These are phyloP conservation scores for Oryza officinalis DNA, from an alignment of 176 grass and related monocot genomes.

Conservation along the genomic window DNA sequence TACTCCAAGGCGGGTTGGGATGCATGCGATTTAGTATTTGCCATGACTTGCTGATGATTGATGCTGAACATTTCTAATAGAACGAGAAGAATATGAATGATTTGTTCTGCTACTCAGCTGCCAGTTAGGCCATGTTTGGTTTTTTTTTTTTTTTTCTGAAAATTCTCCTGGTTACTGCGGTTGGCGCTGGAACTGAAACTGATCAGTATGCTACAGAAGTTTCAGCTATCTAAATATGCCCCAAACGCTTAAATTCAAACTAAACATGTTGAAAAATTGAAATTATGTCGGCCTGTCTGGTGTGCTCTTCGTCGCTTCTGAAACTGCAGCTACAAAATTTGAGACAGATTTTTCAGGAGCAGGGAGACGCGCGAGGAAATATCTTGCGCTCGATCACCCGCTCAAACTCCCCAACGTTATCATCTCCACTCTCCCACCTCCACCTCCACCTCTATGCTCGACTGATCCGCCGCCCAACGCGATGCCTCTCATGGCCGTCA, in stretches of 20 bases:
- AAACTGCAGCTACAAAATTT: not conserved
- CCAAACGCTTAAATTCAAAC: not conserved
- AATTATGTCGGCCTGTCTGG: not conserved
- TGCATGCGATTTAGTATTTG: not conserved
- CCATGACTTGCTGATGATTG: not conserved
- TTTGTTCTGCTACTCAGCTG: not conserved
- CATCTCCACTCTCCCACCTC: constrained; percentile 1
- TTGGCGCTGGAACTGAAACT: not conserved
- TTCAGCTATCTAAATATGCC: not conserved
- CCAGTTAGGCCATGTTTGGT: not conserved
- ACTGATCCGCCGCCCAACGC: not conserved
- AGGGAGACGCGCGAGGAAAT: not conserved
- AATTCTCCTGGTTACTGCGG: not conserved
- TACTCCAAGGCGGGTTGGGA: not conserved
- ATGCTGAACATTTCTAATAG: not conserved
- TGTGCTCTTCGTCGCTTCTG: not conserved
- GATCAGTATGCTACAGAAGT: not conserved
- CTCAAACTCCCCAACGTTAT: constrained; percentile 30
- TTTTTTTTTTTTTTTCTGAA: no score
- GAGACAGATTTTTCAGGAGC: not conserved
- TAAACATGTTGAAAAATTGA: not conserved
- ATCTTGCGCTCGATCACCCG: constrained; percentile 25
- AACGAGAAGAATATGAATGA: not conserved
- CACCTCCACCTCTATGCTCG: constrained; percentile 34
- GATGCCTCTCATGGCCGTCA: constrained; percentile 63